A percentile compares a stretch with the other conserved stretches of the same genome.
phyloP scores from a whole-genome alignment of 441 rosid genomes.

The Rhodomyrtus psidioides region DNA sequence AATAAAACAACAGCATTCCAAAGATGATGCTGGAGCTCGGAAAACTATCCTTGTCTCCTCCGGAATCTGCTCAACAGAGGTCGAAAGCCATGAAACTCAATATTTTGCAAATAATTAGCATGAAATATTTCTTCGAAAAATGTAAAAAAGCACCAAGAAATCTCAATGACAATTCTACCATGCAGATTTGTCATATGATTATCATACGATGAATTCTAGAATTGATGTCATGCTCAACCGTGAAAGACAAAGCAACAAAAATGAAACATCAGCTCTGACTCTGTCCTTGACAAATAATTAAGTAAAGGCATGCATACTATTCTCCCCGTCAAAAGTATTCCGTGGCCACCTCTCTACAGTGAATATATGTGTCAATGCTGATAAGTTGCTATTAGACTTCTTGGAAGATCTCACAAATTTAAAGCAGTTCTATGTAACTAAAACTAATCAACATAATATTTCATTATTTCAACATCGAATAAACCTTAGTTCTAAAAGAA shows the following conservation, averaged over 20 bases:
- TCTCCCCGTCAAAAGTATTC: not conserved
- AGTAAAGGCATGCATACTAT: not conserved
- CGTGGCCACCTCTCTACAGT: not conserved
- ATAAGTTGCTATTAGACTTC: not conserved
- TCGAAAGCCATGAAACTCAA: not conserved
- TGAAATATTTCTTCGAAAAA: not conserved
- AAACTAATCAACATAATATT: not conserved
- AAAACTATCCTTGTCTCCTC: conserved; percentile 62
- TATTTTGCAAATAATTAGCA: not conserved
- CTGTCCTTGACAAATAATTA: not conserved
- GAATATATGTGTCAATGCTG: not conserved
- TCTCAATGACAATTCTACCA: not conserved
- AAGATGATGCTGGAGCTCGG: conserved; percentile 74
- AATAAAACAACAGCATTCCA: conserved; percentile 89
- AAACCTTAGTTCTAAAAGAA: not conserved
- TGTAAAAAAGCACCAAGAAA: not conserved
- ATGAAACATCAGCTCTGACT: not conserved
- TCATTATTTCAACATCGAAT: not conserved
- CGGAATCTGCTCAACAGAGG: conserved; percentile 48
- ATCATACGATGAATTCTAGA: not conserved
- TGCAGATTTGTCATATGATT: not conserved
- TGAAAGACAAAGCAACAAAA: not conserved
- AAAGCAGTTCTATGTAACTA: not conserved
- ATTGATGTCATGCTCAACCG: not conserved
- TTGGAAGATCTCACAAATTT: not conserved